Percentiles rank a stretch among this genome's conserved stretches.
phyloP scores from a whole-genome alignment of 129 eudicot genomes.

The Kitagawia praeruptora region DNA sequence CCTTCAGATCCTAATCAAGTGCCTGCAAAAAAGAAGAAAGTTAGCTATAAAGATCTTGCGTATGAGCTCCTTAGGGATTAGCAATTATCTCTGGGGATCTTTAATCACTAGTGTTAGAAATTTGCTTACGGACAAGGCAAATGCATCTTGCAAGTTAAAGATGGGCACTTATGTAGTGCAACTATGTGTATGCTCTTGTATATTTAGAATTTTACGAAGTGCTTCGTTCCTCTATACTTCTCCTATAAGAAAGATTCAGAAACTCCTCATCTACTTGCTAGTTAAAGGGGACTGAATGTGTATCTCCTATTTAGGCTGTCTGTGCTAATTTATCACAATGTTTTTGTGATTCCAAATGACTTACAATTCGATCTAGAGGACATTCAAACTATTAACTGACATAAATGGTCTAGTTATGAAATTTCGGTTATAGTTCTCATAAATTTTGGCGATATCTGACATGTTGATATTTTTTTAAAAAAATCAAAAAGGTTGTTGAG shows the following conservation, averaged over 20 bases:
- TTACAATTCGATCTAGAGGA: neutral
- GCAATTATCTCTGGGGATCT: neutral
- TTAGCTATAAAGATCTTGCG: conserved; percentile 63
- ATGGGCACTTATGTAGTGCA: neutral
- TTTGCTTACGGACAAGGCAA: neutral
- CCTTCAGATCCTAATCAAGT: conserved; percentile 21
- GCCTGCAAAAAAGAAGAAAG: conserved; percentile 63
- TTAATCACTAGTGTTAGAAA: neutral
- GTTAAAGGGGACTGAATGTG: neutral
- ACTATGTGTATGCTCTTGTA: neutral
- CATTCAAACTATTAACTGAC: neutral
- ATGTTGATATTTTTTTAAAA: no score
- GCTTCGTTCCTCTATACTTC: neutral
- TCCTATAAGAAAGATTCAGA: neutral
- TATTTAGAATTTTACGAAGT: neutral
- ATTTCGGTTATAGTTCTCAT: no score
- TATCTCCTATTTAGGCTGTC: neutral
- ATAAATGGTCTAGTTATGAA: no score
- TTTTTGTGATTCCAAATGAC: neutral
- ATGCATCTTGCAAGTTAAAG: neutral
- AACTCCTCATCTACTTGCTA: neutral
- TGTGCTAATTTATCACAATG: neutral
- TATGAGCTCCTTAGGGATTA: conserved; percentile 43
- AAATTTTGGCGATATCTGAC: no score
- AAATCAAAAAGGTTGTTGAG: no score